Evolutionary conservation across 768 basidiomycete genomes (phyloP).

Genomic region (Trametes punicea): DNA sequence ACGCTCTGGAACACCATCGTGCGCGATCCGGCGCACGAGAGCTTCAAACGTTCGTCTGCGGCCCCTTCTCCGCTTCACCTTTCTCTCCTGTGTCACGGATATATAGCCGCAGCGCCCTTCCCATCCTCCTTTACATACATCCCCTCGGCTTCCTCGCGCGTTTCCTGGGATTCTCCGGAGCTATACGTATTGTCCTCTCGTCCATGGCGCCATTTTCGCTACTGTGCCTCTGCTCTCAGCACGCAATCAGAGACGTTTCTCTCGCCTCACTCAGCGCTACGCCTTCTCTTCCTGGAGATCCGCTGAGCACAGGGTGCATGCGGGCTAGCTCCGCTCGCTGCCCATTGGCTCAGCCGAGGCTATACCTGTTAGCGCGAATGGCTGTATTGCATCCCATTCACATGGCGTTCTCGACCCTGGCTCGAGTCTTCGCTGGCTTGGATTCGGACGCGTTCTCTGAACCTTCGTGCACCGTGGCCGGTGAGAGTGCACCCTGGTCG

Average conservation of each 20-base stretch:
- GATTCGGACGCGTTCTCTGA: too few species aligned
- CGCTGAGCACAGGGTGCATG: not conserved
- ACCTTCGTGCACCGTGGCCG: too few species aligned
- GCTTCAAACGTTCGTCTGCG: slow-evolving; percentile 2
- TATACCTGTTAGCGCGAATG: not conserved
- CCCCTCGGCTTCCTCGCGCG: not conserved
- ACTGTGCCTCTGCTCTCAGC: not conserved
- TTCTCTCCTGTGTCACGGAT: not conserved
- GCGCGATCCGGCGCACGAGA: not conserved
- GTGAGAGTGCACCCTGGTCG: too few species aligned
- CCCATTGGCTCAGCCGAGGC: not conserved
- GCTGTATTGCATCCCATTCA: not conserved
- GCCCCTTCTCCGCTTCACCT: not conserved
- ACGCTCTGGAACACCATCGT: slow-evolving; percentile 4
- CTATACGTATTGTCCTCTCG: not conserved
- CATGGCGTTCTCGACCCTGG: too few species aligned
- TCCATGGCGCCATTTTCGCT: not conserved
- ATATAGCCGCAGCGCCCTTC: not conserved
- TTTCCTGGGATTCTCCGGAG: not conserved
- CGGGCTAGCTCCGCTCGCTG: not conserved
- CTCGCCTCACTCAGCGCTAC: too few species aligned
- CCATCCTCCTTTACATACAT: not conserved
- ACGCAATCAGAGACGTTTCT: not conserved
- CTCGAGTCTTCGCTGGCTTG: too few species aligned
- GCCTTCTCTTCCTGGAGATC: too few species aligned